Percentiles rank a stretch among this genome's conserved stretches.
Evolutionary conservation across 371 early-diverging fungal genomes (phyloP).

Genomic region (Paramicrosporidium saccamoebae): DNA sequence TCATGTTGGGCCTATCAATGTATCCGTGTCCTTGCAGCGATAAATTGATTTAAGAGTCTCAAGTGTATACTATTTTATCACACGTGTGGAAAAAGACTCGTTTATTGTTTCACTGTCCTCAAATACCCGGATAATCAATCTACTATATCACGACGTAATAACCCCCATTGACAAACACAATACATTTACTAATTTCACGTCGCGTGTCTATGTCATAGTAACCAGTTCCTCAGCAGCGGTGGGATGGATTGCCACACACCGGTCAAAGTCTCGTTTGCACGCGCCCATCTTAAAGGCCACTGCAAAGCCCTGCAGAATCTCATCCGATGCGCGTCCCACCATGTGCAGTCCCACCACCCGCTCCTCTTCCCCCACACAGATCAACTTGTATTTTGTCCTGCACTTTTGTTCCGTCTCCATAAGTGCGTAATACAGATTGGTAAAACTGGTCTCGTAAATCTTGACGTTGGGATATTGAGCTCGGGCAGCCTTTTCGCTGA

Average conservation of each 20-base stretch:
- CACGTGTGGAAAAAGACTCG: too few relatives aligned
- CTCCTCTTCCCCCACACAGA: constrained; percentile 49
- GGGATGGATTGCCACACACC: constrained; percentile 88
- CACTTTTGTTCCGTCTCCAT: constrained; percentile 58
- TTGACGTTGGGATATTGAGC: constrained; percentile 35
- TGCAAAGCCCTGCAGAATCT: constrained; percentile 81
- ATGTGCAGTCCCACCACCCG: constrained; percentile 85
- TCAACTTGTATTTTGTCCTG: constrained; percentile 53
- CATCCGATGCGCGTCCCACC: constrained; percentile 65
- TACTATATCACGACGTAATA: too few relatives aligned
- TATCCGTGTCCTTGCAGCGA: too few relatives aligned
- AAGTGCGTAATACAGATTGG: constrained; percentile 66
- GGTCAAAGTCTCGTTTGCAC: constrained; percentile 79
- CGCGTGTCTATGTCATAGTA: constrained; percentile 4
- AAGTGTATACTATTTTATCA: too few relatives aligned
- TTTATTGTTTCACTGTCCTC: too few relatives aligned
- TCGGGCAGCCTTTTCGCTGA: constrained; percentile 49
- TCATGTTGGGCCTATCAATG: too few relatives aligned
- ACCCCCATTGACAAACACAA: too few relatives aligned
- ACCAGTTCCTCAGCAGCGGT: constrained; percentile 80
- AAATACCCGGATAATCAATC: too few relatives aligned
- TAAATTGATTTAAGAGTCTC: too few relatives aligned
- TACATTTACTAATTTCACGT: too few relatives aligned
- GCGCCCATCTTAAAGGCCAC: constrained; percentile 69
- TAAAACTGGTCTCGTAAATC: constrained; percentile 49